Evolutionary conservation across 306 rosid species (phyloP).

Genomic region (Cicer chorassanicum): DNA sequence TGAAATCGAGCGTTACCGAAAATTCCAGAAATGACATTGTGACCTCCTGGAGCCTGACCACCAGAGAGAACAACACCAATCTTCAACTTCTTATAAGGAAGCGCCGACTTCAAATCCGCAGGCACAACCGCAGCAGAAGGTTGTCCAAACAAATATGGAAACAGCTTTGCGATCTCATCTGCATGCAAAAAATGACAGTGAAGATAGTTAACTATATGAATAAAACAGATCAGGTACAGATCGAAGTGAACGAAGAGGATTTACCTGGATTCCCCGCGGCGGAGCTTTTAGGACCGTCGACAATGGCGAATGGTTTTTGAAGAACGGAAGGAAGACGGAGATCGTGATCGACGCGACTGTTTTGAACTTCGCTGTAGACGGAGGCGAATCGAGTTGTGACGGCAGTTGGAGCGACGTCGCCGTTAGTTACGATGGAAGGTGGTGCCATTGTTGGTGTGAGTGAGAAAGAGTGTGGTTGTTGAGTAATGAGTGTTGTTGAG

Average conservation of each 20-base stretch:
- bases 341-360: constrained; percentile 73
- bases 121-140: constrained; percentile 76
- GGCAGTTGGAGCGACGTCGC: constrained; percentile 46
- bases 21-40: constrained; percentile 93
- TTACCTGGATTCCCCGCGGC: constrained; percentile 97
- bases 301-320: constrained; percentile 64
- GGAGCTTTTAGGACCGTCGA: constrained; percentile 85
- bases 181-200: background rate
- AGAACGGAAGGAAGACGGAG: constrained; percentile 92
- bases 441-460: constrained; percentile 59
- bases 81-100: constrained; percentile 63
- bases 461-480: background rate
- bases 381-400: constrained; percentile 63
- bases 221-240: constrained; percentile 40
- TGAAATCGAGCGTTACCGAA: constrained; percentile 58
- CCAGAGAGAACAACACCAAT: constrained; percentile 96
- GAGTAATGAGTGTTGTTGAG: background rate
- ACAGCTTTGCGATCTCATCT: constrained; percentile 95
- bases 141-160: constrained; percentile 86
- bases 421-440: constrained; percentile 55
- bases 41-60: constrained; percentile 99
- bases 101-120: constrained; percentile 41
- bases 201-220: background rate
- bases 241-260: constrained; percentile 29
- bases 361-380: constrained; percentile 87